Conservation (phyloP, 2,329 filamentous ascomycete species). For the Colletotrichum chlorophyti region DNA sequence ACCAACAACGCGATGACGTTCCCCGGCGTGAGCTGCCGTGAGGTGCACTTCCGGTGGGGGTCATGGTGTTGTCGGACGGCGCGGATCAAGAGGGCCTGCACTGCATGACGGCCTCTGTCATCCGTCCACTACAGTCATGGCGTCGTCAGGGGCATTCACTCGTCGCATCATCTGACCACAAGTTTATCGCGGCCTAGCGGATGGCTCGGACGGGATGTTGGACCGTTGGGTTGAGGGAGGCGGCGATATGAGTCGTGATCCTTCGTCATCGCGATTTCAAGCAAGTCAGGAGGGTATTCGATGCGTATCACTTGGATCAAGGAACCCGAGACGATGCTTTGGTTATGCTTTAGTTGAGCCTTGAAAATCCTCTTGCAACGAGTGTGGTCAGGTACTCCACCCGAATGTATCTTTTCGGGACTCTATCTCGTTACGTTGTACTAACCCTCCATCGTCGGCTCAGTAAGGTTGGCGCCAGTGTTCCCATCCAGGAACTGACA, state of each 20-base stretch:
- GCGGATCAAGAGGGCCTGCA: neutral
- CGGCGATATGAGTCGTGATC: no score
- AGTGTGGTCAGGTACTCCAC: neutral
- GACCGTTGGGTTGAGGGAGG: no score
- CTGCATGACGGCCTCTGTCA: neutral
- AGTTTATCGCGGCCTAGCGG: constrained; percentile 8
- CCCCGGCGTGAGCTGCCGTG: neutral
- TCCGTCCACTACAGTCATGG: constrained; percentile 1
- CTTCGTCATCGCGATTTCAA: constrained; percentile 14
- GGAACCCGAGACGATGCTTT: neutral
- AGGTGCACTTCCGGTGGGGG: neutral
- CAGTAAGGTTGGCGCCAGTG: constrained; percentile 12
- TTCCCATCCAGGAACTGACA: neutral
- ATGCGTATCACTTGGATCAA: constrained; percentile 5
- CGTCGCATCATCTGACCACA: constrained; percentile 17
- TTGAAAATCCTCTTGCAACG: neutral
- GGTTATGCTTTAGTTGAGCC: neutral
- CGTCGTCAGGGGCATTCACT: constrained; percentile 12
- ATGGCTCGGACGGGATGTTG: constrained; percentile 16
- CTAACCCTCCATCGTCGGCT: constrained; percentile 8
- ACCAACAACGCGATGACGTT: neutral
- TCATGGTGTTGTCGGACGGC: neutral
- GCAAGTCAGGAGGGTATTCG: neutral
- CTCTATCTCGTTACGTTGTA: neutral
- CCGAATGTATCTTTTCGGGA: constrained; percentile 10